phyloP scores from a whole-genome alignment of 2,329 filamentous ascomycete species.

The Metarhizium humberi region DNA sequence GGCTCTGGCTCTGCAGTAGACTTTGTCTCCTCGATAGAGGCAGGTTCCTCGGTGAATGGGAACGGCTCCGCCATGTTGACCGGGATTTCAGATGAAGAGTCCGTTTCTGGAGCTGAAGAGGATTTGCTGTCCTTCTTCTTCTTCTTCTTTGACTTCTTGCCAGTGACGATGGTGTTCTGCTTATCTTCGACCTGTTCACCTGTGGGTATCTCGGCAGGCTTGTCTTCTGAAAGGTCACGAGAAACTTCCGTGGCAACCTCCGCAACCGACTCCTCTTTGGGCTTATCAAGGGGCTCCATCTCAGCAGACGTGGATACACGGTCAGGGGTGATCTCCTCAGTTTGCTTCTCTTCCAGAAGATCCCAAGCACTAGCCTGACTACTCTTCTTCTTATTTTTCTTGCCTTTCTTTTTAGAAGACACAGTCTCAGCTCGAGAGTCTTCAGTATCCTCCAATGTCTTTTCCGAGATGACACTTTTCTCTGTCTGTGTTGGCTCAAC shows the following conservation, averaged over 20 bases:
- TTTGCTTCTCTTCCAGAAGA: slow-evolving; percentile 7
- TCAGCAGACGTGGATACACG: not conserved
- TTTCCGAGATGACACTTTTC: slow-evolving; percentile 5
- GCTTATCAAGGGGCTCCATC: not conserved
- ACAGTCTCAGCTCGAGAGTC: slow-evolving; percentile 5
- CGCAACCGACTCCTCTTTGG: not conserved
- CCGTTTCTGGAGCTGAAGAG: not conserved
- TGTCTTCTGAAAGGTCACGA: not conserved
- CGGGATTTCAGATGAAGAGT: not conserved
- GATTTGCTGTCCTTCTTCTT: slow-evolving; percentile 21
- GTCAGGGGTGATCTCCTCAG: not conserved
- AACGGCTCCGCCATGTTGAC: not conserved
- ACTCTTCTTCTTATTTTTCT: slow-evolving; percentile 26
- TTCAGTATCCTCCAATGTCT: not conserved
- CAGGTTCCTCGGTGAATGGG: slow-evolving; percentile 3
- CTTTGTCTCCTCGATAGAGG: not conserved
- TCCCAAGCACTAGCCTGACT: slow-evolving; percentile 1
- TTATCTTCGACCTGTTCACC: slow-evolving; percentile 11
- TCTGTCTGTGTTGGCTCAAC: slow-evolving; percentile 15
- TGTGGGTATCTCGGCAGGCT: not conserved
- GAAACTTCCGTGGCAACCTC: not conserved
- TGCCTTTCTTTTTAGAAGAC: slow-evolving; percentile 19
- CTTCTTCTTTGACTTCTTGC: slow-evolving; percentile 21
- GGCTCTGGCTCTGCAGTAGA: not conserved
- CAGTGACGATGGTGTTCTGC: slow-evolving; percentile 5